Percentiles rank a stretch among this genome's conserved stretches.
Conservation (phyloP, 306 rosid genomes). For the Hippophae gyantsensis region DNA sequence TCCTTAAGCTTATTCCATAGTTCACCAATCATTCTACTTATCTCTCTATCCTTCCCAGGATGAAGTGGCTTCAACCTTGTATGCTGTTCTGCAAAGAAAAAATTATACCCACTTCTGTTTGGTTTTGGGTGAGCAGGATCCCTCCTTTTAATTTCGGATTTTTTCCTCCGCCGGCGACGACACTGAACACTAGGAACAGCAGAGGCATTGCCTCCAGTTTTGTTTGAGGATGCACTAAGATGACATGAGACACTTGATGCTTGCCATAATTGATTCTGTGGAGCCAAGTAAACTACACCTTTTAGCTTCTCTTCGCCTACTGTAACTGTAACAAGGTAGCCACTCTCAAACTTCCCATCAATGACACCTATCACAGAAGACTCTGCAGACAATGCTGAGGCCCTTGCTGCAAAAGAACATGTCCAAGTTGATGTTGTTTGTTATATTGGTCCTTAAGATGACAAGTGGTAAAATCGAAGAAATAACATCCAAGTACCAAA, state of each 20-base stretch:
- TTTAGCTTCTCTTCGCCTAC: constrained; percentile 63
- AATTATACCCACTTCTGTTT: constrained; percentile 89
- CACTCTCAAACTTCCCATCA: constrained; percentile 88
- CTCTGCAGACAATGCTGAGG: constrained; percentile 26
- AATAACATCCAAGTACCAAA: no score
- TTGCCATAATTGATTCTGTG: constrained; percentile 23
- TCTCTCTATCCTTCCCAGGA: constrained; percentile 82
- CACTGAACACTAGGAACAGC: constrained; percentile 38
- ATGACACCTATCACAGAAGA: constrained; percentile 58
- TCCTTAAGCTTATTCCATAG: constrained; percentile 76
- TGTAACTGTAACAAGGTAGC: constrained; percentile 77
- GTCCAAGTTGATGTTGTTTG: neutral
- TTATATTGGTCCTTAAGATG: no score
- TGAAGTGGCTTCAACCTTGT: constrained; percentile 68
- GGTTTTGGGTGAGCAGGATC: constrained; percentile 94
- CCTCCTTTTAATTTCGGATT: constrained; percentile 67
- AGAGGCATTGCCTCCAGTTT: constrained; percentile 18
- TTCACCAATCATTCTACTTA: constrained; percentile 85
- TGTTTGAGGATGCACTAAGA: constrained; percentile 4
- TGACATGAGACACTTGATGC: constrained; percentile 12
- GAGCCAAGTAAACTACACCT: constrained; percentile 70
- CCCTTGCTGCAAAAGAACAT: constrained; percentile 2
- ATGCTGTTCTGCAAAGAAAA: constrained; percentile 92
- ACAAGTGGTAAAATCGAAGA: no score
- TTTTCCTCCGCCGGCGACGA: constrained; percentile 64